Percentiles rank a stretch among this genome's conserved stretches.
phyloP scores from a whole-genome alignment of 495 filamentous ascomycete species.

The Podospora sp. region DNA sequence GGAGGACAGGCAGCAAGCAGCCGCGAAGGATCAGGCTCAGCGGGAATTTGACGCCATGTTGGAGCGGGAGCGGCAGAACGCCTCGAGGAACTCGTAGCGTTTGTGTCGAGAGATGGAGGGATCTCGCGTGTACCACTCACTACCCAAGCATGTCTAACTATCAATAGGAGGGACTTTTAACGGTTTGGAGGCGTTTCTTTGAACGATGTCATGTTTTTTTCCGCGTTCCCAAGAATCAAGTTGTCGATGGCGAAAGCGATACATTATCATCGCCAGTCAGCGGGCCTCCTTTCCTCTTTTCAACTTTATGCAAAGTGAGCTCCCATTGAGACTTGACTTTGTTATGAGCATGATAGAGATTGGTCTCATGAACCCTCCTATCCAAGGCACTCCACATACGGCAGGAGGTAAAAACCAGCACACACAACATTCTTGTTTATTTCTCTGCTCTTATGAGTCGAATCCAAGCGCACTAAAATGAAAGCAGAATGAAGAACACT shows the following conservation, averaged over 20 bases:
- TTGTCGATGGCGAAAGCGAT: background rate
- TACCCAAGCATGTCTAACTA: background rate
- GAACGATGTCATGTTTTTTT: background rate
- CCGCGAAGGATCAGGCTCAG: conserved; percentile 47
- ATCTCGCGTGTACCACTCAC: background rate
- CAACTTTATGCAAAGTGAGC: no score
- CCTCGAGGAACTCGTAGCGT: background rate
- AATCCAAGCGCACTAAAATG: no score
- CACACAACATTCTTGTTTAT: no score
- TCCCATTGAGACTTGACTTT: no score
- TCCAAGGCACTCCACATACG: no score
- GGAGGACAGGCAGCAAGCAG: conserved; percentile 39
- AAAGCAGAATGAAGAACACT: no score
- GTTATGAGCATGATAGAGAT: no score
- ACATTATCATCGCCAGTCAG: no score
- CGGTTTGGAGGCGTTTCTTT: background rate
- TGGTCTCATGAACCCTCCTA: no score
- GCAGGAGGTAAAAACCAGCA: no score
- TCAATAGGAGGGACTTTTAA: background rate
- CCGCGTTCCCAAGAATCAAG: background rate
- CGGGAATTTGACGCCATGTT: conserved; percentile 52
- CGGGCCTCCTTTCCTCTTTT: no score
- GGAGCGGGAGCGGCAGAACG: conserved; percentile 35
- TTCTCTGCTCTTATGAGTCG: no score
- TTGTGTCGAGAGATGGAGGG: background rate